Base-by-base conservation (phyloP, 306 rosid genomes). In the Begonia peltatifolia region DNA sequence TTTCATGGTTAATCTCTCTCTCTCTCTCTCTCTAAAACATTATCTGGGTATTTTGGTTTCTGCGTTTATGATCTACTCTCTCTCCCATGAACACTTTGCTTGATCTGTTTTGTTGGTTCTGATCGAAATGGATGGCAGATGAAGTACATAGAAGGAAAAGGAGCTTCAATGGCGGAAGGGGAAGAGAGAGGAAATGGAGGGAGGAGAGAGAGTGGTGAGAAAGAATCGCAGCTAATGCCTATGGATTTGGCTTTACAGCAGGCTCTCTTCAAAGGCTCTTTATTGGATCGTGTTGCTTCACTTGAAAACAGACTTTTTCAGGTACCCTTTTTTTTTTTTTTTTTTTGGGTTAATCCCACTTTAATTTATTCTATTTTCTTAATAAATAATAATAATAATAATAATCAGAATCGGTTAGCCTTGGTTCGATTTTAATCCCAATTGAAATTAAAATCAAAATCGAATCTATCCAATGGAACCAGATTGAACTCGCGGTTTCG, bases 261-360 rank as follows among this genome's bases (percentile, higher is more conserved):
- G 57, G 66, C 66, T 68, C 56, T 41, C 71, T 73, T 56, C 47
- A 83, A 75, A 71, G 95, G 86, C 14, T 69, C 93, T 56, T 59
- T 87, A 66, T 16, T 74, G 75, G 93, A 83, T 70, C 76, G 93
- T 22, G 87, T 87, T 60, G 77, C 79, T 23, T 67, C 75, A 58
- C 82, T 87, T 63, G 88, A 87, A 60, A 66, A 59, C 36, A 73
- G 80, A 62, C 93, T 83, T 77, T 60, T 54, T 63, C 88, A 80
- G 93, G 95, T 87, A 30, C 38, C 9, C 3, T 30, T 25, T 25
- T 25, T 25, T 25, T 6, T 17, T 1, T 17, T n/a, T n/a, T n/a
- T n/a, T n/a, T n/a, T n/a, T n/a, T n/a, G n/a, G n/a, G 18, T 17
- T 17, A 17, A 17, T 17, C 18, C 1, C 18, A 17, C 18, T 17